A percentile compares a stretch with the other conserved stretches of the same genome.
Evolutionary conservation across 176 grass and related monocot species (phyloP).

Genomic region (Phragmites australis): DNA sequence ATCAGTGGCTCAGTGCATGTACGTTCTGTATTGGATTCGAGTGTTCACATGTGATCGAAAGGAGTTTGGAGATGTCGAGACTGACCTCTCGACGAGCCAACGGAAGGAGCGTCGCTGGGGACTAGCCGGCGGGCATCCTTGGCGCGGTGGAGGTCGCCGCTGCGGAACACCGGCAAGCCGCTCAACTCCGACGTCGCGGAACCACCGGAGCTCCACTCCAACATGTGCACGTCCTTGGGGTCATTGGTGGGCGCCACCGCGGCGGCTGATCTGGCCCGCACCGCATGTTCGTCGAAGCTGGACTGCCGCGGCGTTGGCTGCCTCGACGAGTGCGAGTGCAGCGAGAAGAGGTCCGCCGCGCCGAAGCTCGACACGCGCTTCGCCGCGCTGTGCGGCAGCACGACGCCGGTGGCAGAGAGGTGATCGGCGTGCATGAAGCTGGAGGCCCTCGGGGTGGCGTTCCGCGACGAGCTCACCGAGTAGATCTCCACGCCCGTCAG

Average conservation of each 20-base stretch:
- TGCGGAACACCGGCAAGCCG: constrained; percentile 66
- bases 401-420: constrained; percentile 39
- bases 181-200: constrained; percentile 60
- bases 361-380: constrained; percentile 65
- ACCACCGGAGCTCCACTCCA: constrained; percentile 71
- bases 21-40: background rate
- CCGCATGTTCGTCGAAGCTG: constrained; percentile 38
- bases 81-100: constrained; percentile 45
- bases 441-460: constrained; percentile 69
- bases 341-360: constrained; percentile 70
- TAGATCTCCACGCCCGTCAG: constrained; percentile 57
- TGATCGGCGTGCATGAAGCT: constrained; percentile 62
- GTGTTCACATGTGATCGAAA: background rate
- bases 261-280: constrained; percentile 30
- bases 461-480: constrained; percentile 70
- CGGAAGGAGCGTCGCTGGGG: constrained; percentile 39
- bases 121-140: constrained; percentile 59
- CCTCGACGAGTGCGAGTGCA: constrained; percentile 69
- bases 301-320: constrained; percentile 51
- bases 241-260: constrained; percentile 42
- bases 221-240: constrained; percentile 60
- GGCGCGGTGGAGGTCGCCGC: constrained; percentile 45
- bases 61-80: background rate
- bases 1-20: background rate
- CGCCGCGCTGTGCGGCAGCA: background rate